Evolutionary conservation across 176 grass and related monocot genomes (phyloP).

Genomic region (Phragmites australis): DNA sequence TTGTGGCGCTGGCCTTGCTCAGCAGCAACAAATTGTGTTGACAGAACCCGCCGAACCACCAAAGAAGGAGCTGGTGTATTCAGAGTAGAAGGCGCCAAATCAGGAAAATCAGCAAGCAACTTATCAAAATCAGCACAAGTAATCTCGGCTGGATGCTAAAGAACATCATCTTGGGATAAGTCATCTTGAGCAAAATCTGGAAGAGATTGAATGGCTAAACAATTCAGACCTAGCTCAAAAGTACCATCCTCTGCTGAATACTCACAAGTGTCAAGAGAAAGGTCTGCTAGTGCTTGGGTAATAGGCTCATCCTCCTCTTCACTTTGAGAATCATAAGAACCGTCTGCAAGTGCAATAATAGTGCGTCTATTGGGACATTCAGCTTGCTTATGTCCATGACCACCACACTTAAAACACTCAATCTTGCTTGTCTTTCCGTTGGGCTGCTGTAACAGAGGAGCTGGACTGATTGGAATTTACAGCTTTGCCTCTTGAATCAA

Average conservation of each 20-base stretch:
- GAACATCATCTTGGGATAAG: background rate
- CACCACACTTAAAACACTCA: no score
- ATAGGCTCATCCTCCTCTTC: background rate
- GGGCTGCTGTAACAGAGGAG: no score
- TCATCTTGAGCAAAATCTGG: background rate
- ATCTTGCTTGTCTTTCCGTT: no score
- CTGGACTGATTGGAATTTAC: background rate
- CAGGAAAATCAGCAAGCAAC: background rate
- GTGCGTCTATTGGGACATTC: background rate
- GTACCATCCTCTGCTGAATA: background rate
- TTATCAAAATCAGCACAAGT: background rate
- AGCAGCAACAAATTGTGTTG: background rate
- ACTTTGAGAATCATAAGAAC: constrained; percentile 8
- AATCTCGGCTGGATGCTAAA: no score
- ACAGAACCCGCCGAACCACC: background rate
- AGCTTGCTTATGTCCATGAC: no score
- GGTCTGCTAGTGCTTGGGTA: no score
- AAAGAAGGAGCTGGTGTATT: no score
- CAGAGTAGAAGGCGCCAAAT: background rate
- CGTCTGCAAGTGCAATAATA: constrained; percentile 1
- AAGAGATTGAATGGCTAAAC: background rate
- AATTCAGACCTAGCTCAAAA: no score
- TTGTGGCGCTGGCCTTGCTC: background rate
- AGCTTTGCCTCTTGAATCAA: no score
- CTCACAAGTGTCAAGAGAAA: no score